Evolutionary conservation across 768 basidiomycete genomes (phyloP).

Genomic region (Amanita exitialis): DNA sequence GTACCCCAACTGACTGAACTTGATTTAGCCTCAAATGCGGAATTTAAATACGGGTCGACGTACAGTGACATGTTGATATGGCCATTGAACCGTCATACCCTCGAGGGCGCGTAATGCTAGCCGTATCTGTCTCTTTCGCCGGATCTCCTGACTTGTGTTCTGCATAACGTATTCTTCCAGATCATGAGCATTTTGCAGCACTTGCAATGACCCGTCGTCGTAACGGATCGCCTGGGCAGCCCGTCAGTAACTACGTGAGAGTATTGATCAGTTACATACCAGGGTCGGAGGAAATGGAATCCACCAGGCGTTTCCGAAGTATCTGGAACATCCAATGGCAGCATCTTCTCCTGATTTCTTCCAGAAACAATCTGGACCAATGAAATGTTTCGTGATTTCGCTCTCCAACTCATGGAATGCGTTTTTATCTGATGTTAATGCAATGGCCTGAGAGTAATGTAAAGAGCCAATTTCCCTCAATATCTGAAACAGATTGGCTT

Average conservation of each 20-base stretch:
- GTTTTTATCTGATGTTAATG: constrained; percentile 31
- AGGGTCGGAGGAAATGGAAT: constrained; percentile 71
- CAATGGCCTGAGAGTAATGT: constrained; percentile 43
- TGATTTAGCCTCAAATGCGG: not conserved
- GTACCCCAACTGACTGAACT: constrained; percentile 35
- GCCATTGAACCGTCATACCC: constrained; percentile 50
- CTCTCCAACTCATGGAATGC: constrained; percentile 37
- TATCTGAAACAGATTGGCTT: constrained; percentile 36
- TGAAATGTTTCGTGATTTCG: constrained; percentile 42
- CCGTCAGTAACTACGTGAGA: not conserved
- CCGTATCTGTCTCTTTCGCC: constrained; percentile 43
- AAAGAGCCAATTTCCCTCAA: constrained; percentile 57
- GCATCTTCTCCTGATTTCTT: constrained; percentile 22
- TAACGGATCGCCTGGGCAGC: constrained; percentile 51
- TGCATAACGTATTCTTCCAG: constrained; percentile 51
- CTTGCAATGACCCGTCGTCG: constrained; percentile 44
- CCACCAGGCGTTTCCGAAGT: constrained; percentile 75
- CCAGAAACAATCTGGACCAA: constrained; percentile 74
- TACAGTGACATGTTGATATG: constrained; percentile 50
- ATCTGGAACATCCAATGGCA: constrained; percentile 29
- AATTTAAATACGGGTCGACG: constrained; percentile 9
- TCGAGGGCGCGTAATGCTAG: constrained; percentile 58
- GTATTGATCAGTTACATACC: constrained; percentile 22
- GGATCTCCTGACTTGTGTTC: constrained; percentile 43
- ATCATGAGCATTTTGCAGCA: constrained; percentile 37